These are phyloP conservation scores for Aspergillus novoparasiticus DNA, from an alignment of 2,329 filamentous ascomycete species.

Conservation along the genomic window DNA sequence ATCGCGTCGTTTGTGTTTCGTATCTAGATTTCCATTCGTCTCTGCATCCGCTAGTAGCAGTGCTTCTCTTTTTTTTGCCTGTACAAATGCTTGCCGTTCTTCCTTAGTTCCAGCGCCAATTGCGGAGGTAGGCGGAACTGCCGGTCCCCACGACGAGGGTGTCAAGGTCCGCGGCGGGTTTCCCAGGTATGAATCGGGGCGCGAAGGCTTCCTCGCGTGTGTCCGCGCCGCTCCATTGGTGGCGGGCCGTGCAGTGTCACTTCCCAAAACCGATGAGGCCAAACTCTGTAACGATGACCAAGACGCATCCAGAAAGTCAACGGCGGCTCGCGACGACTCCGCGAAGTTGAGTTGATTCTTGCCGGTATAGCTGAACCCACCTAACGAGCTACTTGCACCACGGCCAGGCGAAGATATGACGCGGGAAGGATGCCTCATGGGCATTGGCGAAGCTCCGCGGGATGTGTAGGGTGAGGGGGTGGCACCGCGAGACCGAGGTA, in stretches of 20 bases:
- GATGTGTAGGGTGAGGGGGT: constrained; percentile 45
- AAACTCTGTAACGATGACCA: constrained; percentile 54
- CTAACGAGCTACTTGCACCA: constrained; percentile 28
- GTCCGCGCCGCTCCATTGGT: constrained; percentile 30
- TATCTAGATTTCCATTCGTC: constrained; percentile 35
- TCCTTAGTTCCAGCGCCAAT: constrained; percentile 45
- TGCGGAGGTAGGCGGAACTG: constrained; percentile 31
- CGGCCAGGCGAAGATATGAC: constrained; percentile 28
- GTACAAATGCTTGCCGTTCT: constrained; percentile 48
- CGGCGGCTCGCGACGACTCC: constrained; percentile 29
- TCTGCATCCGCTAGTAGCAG: constrained; percentile 48
- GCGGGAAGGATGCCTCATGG: constrained; percentile 41
- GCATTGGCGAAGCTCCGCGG: constrained; percentile 41
- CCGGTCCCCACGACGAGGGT: constrained; percentile 46
- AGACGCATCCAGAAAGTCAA: constrained; percentile 47
- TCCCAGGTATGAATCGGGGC: constrained; percentile 34
- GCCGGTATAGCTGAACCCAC: constrained; percentile 25
- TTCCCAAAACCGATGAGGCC: constrained; percentile 52
- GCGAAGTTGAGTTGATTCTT: constrained; percentile 26
- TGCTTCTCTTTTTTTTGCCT: constrained; percentile 52
- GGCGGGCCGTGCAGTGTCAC: constrained; percentile 34
- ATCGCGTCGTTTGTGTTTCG: constrained; percentile 49
- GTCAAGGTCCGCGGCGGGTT: constrained; percentile 27
- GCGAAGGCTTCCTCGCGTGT: constrained; percentile 41
- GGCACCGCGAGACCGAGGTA: constrained; percentile 41